A percentile compares a stretch with the other conserved stretches of the same genome.
Evolutionary conservation across 2,329 filamentous ascomycete species (phyloP).

Genomic region (Trichophyton benhamiae): DNA sequence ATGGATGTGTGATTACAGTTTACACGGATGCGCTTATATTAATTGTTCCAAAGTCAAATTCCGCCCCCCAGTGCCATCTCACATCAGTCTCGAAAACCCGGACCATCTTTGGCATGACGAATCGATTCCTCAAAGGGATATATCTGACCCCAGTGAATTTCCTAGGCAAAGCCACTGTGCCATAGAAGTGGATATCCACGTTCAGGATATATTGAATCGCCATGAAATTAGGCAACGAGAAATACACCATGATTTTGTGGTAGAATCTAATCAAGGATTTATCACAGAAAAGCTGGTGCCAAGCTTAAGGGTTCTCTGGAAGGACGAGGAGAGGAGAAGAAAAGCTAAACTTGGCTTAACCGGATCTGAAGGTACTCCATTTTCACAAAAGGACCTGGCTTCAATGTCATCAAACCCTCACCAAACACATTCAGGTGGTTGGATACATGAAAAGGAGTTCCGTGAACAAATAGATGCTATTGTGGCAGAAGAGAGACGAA

Average conservation of each 20-base stretch:
- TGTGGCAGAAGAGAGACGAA: slow-evolving; percentile 50
- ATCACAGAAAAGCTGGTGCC: slow-evolving; percentile 70
- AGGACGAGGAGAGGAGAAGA: slow-evolving; percentile 70
- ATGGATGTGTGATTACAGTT: slow-evolving; percentile 97
- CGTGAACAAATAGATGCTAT: slow-evolving; percentile 52
- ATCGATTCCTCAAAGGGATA: slow-evolving; percentile 48
- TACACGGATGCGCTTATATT: slow-evolving; percentile 87
- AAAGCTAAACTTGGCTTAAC: slow-evolving; percentile 57
- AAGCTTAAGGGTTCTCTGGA: slow-evolving; percentile 90
- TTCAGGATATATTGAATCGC: slow-evolving; percentile 78
- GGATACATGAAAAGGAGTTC: slow-evolving; percentile 88
- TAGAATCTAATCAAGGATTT: slow-evolving; percentile 52
- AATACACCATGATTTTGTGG: slow-evolving; percentile 78
- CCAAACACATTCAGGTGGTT: slow-evolving; percentile 59
- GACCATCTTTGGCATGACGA: slow-evolving; percentile 68
- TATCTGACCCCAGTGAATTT: slow-evolving; percentile 52
- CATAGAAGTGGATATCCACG: slow-evolving; percentile 78
- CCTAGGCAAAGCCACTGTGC: slow-evolving; percentile 77
- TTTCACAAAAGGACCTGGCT: slow-evolving; percentile 66
- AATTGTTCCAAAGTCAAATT: slow-evolving; percentile 60
- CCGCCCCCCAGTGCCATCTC: slow-evolving; percentile 60
- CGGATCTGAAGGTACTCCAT: slow-evolving; percentile 58
- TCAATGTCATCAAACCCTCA: slow-evolving; percentile 80
- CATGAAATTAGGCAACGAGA: slow-evolving; percentile 59
- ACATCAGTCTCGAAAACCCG: slow-evolving; percentile 48